phyloP scores from a whole-genome alignment of 331 rosid species.

The Saraca asoca region DNA sequence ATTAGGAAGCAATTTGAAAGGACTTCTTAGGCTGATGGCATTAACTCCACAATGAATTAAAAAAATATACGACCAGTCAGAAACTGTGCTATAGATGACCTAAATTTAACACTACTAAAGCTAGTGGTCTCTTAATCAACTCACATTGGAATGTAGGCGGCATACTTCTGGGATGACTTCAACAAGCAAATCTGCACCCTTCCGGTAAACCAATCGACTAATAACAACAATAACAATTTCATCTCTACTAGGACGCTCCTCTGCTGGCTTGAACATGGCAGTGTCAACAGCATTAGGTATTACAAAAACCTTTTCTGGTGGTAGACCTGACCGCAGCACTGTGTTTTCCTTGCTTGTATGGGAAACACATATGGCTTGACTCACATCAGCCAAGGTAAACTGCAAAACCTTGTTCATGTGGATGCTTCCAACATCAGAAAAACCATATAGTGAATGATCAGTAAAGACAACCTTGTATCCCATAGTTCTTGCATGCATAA shows the following conservation, averaged over 20 bases:
- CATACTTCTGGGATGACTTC: conserved; percentile 97
- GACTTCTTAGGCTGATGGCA: not conserved
- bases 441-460: conserved; percentile 94
- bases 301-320: conserved; percentile 82
- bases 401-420: conserved; percentile 99
- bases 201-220: conserved; percentile 87
- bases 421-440: conserved; percentile 87
- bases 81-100: conserved; percentile 13
- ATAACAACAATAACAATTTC: conserved; percentile 80
- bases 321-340: conserved; percentile 82
- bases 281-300: conserved; percentile 94
- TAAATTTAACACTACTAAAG: not conserved
- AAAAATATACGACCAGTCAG: not conserved
- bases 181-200: conserved; percentile 93
- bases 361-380: conserved; percentile 93
- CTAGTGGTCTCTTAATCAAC: conserved; percentile 37
- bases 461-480: conserved; percentile 88
- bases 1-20: not conserved
- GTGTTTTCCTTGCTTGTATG: conserved; percentile 98
- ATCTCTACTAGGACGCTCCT: conserved; percentile 46
- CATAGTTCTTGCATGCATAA: conserved; percentile 90
- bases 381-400: conserved; percentile 89
- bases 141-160: conserved; percentile 69
- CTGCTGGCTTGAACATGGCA: conserved; percentile 91
- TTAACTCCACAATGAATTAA: not conserved